Conservation (phyloP, 1,139 yeast species). For the Casaregolazyma suthepensis region DNA sequence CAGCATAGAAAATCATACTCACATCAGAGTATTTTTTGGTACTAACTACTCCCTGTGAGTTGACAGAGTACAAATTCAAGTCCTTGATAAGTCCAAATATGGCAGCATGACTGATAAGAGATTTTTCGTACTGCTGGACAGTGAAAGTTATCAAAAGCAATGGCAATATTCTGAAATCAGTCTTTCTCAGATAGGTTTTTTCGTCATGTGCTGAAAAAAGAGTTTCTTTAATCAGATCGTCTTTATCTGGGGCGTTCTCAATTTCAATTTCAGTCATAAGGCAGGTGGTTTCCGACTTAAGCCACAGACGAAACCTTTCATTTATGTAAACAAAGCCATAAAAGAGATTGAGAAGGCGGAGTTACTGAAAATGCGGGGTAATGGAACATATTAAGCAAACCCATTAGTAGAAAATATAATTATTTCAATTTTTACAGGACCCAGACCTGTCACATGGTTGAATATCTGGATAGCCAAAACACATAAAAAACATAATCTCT, state of each 20-base stretch:
- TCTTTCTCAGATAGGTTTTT: neutral
- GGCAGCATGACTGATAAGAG: too few relatives aligned
- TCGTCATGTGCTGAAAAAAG: neutral
- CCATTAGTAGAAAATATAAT: neutral
- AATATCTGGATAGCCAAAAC: neutral
- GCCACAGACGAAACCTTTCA: neutral
- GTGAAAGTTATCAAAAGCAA: too few relatives aligned
- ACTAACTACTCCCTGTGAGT: too few relatives aligned
- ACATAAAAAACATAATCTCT: neutral
- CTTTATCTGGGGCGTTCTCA: neutral
- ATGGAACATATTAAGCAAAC: neutral
- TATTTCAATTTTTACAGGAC: too few relatives aligned
- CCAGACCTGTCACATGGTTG: neutral
- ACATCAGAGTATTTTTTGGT: too few relatives aligned
- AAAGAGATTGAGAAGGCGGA: neutral
- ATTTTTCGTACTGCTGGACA: too few relatives aligned
- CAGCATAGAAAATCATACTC: constrained; percentile 33
- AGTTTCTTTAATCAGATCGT: neutral
- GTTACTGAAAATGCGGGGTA: neutral
- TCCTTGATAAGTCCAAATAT: too few relatives aligned
- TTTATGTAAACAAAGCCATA: neutral
- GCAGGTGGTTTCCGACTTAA: neutral
- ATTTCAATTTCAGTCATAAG: neutral
- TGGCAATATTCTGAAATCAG: too few relatives aligned
- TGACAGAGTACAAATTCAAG: too few relatives aligned